Percentiles rank a stretch among this genome's conserved stretches.
Evolutionary conservation across 345 rosid genomes (phyloP).

Genomic region (Gossypioides kirkii): DNA sequence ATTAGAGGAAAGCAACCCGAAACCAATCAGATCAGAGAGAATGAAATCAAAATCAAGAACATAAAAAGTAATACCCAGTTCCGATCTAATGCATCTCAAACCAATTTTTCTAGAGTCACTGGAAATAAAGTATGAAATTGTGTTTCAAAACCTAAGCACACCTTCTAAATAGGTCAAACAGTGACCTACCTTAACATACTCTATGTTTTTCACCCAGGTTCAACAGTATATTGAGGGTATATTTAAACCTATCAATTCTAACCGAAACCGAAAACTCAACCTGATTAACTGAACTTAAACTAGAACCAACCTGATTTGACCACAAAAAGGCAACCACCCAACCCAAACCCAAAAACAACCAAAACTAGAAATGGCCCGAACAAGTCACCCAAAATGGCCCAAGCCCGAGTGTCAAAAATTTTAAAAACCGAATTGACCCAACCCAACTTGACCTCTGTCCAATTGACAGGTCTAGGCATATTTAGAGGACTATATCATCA

Average conservation of each 20-base stretch:
- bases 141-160: not conserved
- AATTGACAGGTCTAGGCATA: too few relatives aligned
- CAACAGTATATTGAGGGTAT: not conserved
- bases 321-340: not conserved
- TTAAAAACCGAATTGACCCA: not conserved
- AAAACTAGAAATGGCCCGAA: not conserved
- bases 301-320: not conserved
- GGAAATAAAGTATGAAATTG: not conserved
- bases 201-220: not conserved
- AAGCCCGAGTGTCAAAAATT: not conserved
- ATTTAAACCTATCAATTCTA: not conserved
- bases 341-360: not conserved
- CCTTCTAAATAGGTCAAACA: not conserved
- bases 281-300: not conserved
- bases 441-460: not conserved
- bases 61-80: not conserved
- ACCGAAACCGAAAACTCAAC: not conserved
- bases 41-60: constrained; percentile 2
- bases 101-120: not conserved
- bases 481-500: not conserved
- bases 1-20: not conserved
- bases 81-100: not conserved
- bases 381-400: not conserved
- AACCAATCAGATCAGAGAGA: not conserved
- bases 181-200: not conserved